These are phyloP conservation scores for Ceratobasidium sp. DNA, from an alignment of 1,284 basidiomycete species.

Conservation along the genomic window DNA sequence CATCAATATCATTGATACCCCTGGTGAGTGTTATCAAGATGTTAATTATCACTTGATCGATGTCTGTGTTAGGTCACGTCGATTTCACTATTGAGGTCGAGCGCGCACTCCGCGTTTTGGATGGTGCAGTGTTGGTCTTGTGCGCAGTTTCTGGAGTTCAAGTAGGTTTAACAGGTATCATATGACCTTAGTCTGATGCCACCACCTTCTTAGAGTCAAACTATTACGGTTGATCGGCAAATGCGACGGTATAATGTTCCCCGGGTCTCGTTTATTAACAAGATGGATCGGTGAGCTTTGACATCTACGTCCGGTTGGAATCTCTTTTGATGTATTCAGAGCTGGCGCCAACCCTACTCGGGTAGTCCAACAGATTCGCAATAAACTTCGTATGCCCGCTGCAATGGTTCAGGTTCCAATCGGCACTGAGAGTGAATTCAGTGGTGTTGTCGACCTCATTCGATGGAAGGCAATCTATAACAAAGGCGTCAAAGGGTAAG, in stretches of 20 bases:
- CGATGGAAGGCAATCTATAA: constrained; percentile 97
- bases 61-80: constrained; percentile 80
- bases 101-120: constrained; percentile 93
- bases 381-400: constrained; percentile 91
- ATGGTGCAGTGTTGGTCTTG: constrained; percentile 95
- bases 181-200: too few relatives aligned
- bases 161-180: constrained; percentile 59
- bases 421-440: constrained; percentile 89
- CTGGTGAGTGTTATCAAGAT: constrained; percentile 68
- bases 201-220: constrained; percentile 80
- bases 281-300: constrained; percentile 88
- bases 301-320: background rate
- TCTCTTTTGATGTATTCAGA: constrained; percentile 59
- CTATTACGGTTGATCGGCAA: constrained; percentile 98
- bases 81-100: constrained; percentile 99
- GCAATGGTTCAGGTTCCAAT: constrained; percentile 98
- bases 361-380: constrained; percentile 91
- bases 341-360: constrained; percentile 98
- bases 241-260: constrained; percentile 98
- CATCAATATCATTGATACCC: constrained; percentile 99
- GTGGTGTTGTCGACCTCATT: constrained; percentile 93
- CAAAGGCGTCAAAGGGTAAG: constrained; percentile 92
- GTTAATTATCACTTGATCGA: constrained; percentile 36
- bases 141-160: constrained; percentile 98
- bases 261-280: constrained; percentile 97